Base-by-base conservation (phyloP, 1,139 yeast species). In the Saccharomyces hybrid region DNA sequence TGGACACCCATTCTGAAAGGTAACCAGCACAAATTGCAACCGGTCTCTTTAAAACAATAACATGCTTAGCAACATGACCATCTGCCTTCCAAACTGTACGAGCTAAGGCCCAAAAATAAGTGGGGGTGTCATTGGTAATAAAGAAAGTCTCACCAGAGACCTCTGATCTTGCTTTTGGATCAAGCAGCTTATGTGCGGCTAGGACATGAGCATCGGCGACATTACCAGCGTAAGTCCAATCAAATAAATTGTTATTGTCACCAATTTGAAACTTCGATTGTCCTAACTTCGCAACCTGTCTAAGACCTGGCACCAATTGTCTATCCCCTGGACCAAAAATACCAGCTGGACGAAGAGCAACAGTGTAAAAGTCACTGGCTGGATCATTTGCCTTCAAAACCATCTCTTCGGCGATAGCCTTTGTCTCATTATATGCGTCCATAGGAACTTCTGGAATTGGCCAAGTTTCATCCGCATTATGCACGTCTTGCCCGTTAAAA, bases 281-380 rank as follows among this genome's bases (percentile, higher is more conserved):
- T 14, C 96, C 96, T 56, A 83, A 75, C 60, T 79, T 79, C 2
- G 96, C 93, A 51, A 90, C 96, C 16, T 80, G 80, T 65, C 97
- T 81, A 56, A 95, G 76, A 1, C 96, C 97, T 4, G 99, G 99
- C 51, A 95, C 93, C 66, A 93, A 75, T 71, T 95, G 99, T 59
- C 99, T 82, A 71, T 95, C 99, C 49, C 99, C 99, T 4, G 99
- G 99, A 4, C 99, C 99, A 74, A 95, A 93, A 51, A 95, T 90
- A 42, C 99, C 99, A 0, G 99, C 97, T 1, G 99, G 99, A 61
- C 99, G 82, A 55, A 95, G 73, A 4, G 97, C 91, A 47, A 88
- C 86, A 0, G 99, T 93, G 52, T 77, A 72, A 57, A 88, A 80
- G 6, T 78, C 78, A n/a, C 76, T 74, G 0, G 74, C 71, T 47